phyloP scores from a whole-genome alignment of 306 rosid species.

The Sindora glabra region DNA sequence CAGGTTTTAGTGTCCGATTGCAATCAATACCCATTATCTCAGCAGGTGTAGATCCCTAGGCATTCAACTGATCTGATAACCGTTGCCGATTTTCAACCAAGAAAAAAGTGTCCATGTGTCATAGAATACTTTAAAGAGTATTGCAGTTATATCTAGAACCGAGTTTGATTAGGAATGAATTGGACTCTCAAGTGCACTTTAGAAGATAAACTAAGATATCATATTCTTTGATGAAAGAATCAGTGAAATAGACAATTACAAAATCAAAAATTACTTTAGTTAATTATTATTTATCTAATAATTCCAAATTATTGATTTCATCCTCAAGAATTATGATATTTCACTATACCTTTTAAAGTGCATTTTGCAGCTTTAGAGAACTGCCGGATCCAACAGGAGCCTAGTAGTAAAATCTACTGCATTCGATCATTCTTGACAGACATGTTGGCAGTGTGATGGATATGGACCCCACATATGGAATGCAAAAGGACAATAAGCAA shows the following conservation, averaged over 20 bases:
- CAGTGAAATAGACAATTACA: no score
- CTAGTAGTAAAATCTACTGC: background rate
- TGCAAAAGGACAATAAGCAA: background rate
- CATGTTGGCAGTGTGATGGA: background rate
- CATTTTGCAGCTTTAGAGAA: no score
- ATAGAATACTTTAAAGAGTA: background rate
- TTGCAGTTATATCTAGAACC: background rate
- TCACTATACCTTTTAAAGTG: no score
- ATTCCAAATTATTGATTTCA: no score
- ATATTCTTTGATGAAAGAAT: no score
- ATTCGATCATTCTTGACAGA: no score
- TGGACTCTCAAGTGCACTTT: no score
- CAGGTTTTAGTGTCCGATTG: constrained; percentile 55
- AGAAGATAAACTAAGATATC: no score
- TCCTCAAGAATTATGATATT: no score
- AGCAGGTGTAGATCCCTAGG: constrained; percentile 62
- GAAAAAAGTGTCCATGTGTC: background rate
- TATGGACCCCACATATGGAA: background rate
- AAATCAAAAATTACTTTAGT: no score
- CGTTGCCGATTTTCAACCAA: constrained; percentile 70
- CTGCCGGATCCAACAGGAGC: background rate
- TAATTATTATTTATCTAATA: no score
- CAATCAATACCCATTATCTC: constrained; percentile 80
- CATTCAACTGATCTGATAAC: constrained; percentile 55
- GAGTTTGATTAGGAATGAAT: background rate